Base-by-base conservation (phyloP, 371 early-diverging fungal genomes). In the Umbelopsis sp. region DNA sequence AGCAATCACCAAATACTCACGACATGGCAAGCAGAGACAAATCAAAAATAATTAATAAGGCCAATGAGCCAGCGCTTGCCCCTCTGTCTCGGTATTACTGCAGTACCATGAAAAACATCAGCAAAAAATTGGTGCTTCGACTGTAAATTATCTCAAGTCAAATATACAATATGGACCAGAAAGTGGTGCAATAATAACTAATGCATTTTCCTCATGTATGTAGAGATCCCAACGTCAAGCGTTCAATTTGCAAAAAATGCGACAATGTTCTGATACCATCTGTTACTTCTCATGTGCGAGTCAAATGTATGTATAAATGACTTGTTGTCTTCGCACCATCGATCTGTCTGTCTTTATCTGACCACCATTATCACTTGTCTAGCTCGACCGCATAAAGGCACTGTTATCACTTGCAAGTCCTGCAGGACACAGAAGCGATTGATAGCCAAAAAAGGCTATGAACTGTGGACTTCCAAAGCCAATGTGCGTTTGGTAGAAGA, bases 241-340 rank as follows among this genome's bases (percentile, higher is more conserved):
- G 76, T 1, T 68, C 69, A n/a, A 66, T 79, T 6, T 79, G 79
- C 75, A 74, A 76, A 53, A 57, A 63, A 10, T 79, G 79, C 63
- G 71, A 71, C 7, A 48, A 63, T 11, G 20, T 76, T 10, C 50
- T 80, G 50, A 44, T 79, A 50, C 73, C 75, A 12, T 65, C 44
- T 16, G 66, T 65, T 3, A 65, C 66, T 14, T 20, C 50, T 10
- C 18, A 35, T 38, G 32, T 46, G 14, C 66, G 66, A 24, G 38
- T 65, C 22, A 48, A 50, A 65, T 48, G 66, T 65, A 65, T n/a
- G 32, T 35, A 10, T 16, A 0, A 35, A 5, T 29, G 0, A 18
- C 5, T 1, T 35, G 32, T 35, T 16, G 5, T 18, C 35, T 18
- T 25, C 12, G 9, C 35, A 4, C 18, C 48, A 16, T 7, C 7